Percentiles rank a stretch among this genome's conserved stretches.
Conservation (phyloP, 2,329 filamentous ascomycete genomes). For the Fusarium nisikadoi region DNA sequence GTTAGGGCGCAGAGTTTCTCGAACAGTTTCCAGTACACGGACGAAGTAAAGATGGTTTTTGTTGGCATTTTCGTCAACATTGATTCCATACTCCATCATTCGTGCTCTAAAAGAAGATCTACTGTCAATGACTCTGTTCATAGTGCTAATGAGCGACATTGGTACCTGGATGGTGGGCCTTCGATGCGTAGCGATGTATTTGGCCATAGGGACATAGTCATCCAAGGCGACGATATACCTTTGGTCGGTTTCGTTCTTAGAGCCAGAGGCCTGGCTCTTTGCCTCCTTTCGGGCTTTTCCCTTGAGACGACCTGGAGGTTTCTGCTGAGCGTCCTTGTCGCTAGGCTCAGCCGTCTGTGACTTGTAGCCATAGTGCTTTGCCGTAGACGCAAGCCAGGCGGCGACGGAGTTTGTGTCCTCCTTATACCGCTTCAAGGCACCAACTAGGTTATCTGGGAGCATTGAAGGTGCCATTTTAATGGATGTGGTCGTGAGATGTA, state of each 20-base stretch:
- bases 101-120: background rate
- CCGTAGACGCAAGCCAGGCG: background rate
- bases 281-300: background rate
- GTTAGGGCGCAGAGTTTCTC: background rate
- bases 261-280: background rate
- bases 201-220: conserved; percentile 5
- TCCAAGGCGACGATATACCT: background rate
- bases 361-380: background rate
- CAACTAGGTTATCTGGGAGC: background rate
- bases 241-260: background rate
- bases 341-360: rapidly evolving
- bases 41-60: background rate
- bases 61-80: background rate
- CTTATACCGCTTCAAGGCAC: background rate
- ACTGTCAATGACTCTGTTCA: background rate
- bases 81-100: background rate
- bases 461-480: background rate
- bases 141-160: background rate
- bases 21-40: background rate
- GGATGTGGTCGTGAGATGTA: background rate
- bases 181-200: background rate
- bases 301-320: background rate
- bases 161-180: background rate
- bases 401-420: background rate
- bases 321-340: background rate